Evolutionary conservation across 495 filamentous ascomycete species (phyloP).

Genomic region (Physcia stellaris): DNA sequence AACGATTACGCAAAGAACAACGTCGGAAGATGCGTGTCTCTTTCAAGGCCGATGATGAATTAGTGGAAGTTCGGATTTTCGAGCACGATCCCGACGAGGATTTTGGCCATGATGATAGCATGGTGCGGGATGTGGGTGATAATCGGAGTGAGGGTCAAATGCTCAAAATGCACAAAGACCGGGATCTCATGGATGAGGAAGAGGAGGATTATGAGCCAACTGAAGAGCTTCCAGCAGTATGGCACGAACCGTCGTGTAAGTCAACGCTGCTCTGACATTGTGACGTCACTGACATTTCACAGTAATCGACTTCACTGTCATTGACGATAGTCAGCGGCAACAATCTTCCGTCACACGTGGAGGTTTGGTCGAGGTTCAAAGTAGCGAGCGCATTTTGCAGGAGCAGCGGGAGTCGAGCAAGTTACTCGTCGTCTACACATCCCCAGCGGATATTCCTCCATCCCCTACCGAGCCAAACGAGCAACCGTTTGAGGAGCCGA

Average conservation of each 20-base stretch:
- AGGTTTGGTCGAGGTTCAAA: slow-evolving; percentile 43
- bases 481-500: slow-evolving; percentile 19
- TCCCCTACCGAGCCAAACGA: slow-evolving; percentile 60
- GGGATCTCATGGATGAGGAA: slow-evolving; percentile 49
- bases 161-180: slow-evolving; percentile 56
- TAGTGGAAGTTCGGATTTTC: slow-evolving; percentile 61
- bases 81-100: slow-evolving; percentile 73
- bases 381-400: slow-evolving; percentile 53
- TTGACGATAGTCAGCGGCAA: slow-evolving; percentile 36
- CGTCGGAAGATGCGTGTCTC: slow-evolving; percentile 55
- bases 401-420: slow-evolving; percentile 61
- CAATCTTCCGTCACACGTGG: slow-evolving; percentile 50
- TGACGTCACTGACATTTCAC: no score
- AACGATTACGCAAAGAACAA: slow-evolving; percentile 65
- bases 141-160: slow-evolving; percentile 66
- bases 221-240: slow-evolving; percentile 34
- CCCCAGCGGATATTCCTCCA: slow-evolving; percentile 57
- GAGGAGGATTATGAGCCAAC: slow-evolving; percentile 45
- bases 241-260: slow-evolving; percentile 29
- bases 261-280: background rate
- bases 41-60: slow-evolving; percentile 59
- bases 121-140: slow-evolving; percentile 55
- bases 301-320: slow-evolving; percentile 40
- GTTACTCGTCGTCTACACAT: slow-evolving; percentile 71
- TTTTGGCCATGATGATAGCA: slow-evolving; percentile 49